Evolutionary conservation across 2,329 filamentous ascomycete species (phyloP), one percentile per base, ranked within the genome.

Genomic region (Fulvia fulva): DNA sequence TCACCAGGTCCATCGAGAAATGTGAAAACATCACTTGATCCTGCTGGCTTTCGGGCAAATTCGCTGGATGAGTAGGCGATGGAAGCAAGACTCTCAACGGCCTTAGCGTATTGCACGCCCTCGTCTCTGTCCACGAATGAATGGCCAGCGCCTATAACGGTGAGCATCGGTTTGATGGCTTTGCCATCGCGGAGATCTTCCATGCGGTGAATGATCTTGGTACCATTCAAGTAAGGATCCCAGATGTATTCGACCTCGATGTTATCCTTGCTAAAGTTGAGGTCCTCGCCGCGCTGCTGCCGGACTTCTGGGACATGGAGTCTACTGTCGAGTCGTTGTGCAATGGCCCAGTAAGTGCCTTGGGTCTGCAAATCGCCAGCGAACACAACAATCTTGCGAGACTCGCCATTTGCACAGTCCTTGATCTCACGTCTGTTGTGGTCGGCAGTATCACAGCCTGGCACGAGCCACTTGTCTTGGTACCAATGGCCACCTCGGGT

Each of bases 211-310:
- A 75, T 67, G 26, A 81, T 65, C 8, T 65, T 65, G 0, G 78
- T 77, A 26, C 79, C 77, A 68, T 87, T 83, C 23, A 87, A 74
- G 72, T 76, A 86, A 0, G 85, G 85, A 69, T 88, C 84, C 83
- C 83, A 87, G 11, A 85, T 69, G 61, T 85, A 86, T 49, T 81
- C 74, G 25, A 87, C 64, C 26, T 68, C 75, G 2, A 83, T 75
- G n/a, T 75, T 76, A 14, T 74, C 73, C 1, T 75, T 75, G 5
- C 72, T 70, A 56, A 81, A 77, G 3, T 73, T 70, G 6, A 81
- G 67, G 67, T 83, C 75, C 21, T 71, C 70, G 1, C 68, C 63
- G 16, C 75, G 69, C 21, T 49, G 23, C 14, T 49, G 21, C 1
- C 45, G 21, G 28, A 73, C 70, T 26, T 70, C 63, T 14, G 76